Evolutionary conservation across 306 rosid species (phyloP), one percentile per base, ranked within the genome.

Genomic region (Vigna nakashimae): DNA sequence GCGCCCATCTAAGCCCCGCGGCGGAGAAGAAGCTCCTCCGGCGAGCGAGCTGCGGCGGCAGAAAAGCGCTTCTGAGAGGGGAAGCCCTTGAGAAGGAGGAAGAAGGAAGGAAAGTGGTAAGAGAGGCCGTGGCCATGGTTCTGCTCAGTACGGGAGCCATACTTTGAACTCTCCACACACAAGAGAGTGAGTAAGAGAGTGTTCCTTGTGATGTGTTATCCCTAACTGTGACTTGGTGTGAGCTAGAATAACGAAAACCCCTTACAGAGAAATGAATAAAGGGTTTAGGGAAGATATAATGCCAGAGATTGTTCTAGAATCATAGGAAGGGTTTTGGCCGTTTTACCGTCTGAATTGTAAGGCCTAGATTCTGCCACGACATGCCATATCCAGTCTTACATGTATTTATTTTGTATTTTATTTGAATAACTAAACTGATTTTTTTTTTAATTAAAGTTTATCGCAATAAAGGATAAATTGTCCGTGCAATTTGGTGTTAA

Each of bases 111-210:
- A 90, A 72, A 12, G 90, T 83, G 26, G 92, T 85, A 3, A 92
- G 90, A 42, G 94, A 84, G 40, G 89, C 78, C 56, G 92, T 73
- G 18, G 86, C 80, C 34, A 92, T 55, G 87, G 75, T 87, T 88
- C 96, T 88, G 84, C 88, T 83, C 2, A 92, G 86, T 9, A 86
- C 97, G 24, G 98, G 97, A 82, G 96, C 97, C 99, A 91, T 92
- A 30, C 1, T 71, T 42, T 22, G 45, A 57, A 22, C 14, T 3
- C 48, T 43, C 48, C 50, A 9, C 30, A 56, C 17, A 12, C 9
- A 22, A 83, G 3, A 51, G 56, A 32, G n/a, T 2, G 77, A 6
- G 18, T 58, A 9, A 15, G 28, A 1, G 59, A 2, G 59, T 1
- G 45, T 26, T 3, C 7, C 7, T 40, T 8, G 45, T 7, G 34